A percentile compares a stretch with the other conserved stretches of the same genome.
Evolutionary conservation across 352 stramenopile species (phyloP).

Genomic region (Globisporangium cystogenes): DNA sequence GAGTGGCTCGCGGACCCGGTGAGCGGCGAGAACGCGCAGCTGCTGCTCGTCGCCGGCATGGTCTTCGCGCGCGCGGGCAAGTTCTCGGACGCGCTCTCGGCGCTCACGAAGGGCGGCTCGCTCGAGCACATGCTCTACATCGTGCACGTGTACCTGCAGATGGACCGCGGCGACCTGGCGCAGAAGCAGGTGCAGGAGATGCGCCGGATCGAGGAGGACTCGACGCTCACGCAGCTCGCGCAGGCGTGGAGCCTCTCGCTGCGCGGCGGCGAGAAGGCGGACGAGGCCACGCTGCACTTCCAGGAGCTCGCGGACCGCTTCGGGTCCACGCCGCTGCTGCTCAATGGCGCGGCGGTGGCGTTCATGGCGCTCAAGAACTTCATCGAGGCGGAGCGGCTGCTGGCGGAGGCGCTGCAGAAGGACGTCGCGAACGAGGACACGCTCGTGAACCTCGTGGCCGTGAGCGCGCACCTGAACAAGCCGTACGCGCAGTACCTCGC

Average conservation of each 20-base stretch:
- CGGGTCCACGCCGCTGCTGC: conserved; percentile 84
- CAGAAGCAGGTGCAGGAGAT: conserved; percentile 87
- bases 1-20: conserved; percentile 84
- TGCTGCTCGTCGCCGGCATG: conserved; percentile 92
- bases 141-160: conserved; percentile 86
- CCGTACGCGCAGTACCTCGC: conserved; percentile 66
- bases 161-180: conserved; percentile 94
- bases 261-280: conserved; percentile 72
- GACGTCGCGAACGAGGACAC: conserved; percentile 88
- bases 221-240: conserved; percentile 93
- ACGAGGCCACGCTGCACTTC: conserved; percentile 92
- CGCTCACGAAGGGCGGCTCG: conserved; percentile 84
- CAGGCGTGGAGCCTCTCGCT: conserved; percentile 86
- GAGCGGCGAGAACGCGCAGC: conserved; percentile 82
- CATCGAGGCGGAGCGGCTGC: conserved; percentile 80
- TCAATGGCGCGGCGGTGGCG: conserved; percentile 89
- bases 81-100: conserved; percentile 92
- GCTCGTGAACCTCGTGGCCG: conserved; percentile 92
- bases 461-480: conserved; percentile 89
- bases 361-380: conserved; percentile 93
- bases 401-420: conserved; percentile 87
- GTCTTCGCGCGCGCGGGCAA: conserved; percentile 92
- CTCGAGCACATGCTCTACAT: conserved; percentile 93
- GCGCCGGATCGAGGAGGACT: conserved; percentile 93
- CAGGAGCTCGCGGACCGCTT: conserved; percentile 94